Conservation (phyloP, 179 eudicot genomes). For the Pouteria campechiana region DNA sequence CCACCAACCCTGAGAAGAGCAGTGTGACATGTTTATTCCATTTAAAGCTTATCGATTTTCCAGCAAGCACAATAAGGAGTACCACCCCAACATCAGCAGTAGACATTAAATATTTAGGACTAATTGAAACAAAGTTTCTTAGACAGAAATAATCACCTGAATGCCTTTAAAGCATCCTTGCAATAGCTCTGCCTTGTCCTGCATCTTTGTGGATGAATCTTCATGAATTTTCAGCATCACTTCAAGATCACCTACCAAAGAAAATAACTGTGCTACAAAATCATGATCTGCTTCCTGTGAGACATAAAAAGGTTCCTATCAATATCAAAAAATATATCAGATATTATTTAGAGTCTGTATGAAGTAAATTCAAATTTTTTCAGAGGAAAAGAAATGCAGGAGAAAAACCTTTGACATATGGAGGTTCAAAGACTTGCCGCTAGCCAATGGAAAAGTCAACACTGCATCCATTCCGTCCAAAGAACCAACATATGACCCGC, state of each 20-base stretch:
- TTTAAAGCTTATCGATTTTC: no score
- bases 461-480: slow-evolving; percentile 43
- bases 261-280: slow-evolving; percentile 33
- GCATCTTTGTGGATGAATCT: slow-evolving; percentile 18
- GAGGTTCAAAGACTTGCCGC: slow-evolving; percentile 48
- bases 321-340: slow-evolving; percentile 1
- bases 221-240: slow-evolving; percentile 25
- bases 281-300: slow-evolving; percentile 62
- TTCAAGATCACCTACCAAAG: slow-evolving; percentile 24
- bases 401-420: slow-evolving; percentile 55
- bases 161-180: slow-evolving; percentile 77
- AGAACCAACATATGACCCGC: slow-evolving; percentile 52
- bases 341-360: not conserved
- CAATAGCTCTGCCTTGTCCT: slow-evolving; percentile 45
- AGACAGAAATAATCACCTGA: slow-evolving; percentile 61
- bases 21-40: no score
- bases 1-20: no score
- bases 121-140: no score
- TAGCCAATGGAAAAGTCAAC: slow-evolving; percentile 40
- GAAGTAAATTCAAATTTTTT: not conserved
- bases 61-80: no score
- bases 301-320: slow-evolving; percentile 4
- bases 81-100: no score
- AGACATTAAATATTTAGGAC: no score
- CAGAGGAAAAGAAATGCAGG: not conserved